Percentiles rank a stretch among this genome's conserved stretches.
Conservation (phyloP, 306 rosid species). For the Medicago lupulina region DNA sequence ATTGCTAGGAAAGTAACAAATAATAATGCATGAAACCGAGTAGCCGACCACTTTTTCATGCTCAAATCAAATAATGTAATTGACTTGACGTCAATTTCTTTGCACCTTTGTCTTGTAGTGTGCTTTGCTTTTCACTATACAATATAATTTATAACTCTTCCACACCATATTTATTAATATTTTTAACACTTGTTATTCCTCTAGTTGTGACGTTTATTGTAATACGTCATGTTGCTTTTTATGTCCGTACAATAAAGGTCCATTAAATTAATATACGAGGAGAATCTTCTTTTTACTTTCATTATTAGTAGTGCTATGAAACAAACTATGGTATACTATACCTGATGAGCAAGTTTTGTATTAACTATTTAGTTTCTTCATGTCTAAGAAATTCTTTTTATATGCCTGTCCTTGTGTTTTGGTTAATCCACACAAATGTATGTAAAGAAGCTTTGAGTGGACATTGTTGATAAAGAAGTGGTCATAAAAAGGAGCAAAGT, state of each 20-base stretch:
- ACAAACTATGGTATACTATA: not conserved
- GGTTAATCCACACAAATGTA: constrained; percentile 2
- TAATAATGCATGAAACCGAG: not conserved
- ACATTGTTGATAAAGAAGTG: constrained; percentile 16
- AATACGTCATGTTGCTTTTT: constrained; percentile 11
- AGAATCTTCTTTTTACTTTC: constrained; percentile 39
- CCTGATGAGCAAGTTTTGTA: constrained; percentile 34
- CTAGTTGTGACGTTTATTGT: not conserved
- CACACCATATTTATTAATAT: not conserved
- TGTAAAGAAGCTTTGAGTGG: constrained; percentile 31
- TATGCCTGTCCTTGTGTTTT: constrained; percentile 20
- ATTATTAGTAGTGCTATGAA: not conserved
- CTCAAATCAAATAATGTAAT: not conserved
- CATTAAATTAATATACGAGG: not conserved
- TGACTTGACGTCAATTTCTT: constrained; percentile 38
- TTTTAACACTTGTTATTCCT: not conserved
- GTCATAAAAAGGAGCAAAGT: not conserved
- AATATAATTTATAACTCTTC: not conserved
- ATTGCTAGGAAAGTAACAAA: not conserved
- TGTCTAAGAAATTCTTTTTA: constrained; percentile 33
- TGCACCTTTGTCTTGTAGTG: not conserved
- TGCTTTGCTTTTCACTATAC: not conserved
- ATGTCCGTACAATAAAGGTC: constrained; percentile 2
- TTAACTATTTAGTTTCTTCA: constrained; percentile 36
- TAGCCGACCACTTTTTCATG: not conserved